Evolutionary conservation across 371 early-diverging fungal genomes (phyloP).

Genomic region (Mucor piriformis): DNA sequence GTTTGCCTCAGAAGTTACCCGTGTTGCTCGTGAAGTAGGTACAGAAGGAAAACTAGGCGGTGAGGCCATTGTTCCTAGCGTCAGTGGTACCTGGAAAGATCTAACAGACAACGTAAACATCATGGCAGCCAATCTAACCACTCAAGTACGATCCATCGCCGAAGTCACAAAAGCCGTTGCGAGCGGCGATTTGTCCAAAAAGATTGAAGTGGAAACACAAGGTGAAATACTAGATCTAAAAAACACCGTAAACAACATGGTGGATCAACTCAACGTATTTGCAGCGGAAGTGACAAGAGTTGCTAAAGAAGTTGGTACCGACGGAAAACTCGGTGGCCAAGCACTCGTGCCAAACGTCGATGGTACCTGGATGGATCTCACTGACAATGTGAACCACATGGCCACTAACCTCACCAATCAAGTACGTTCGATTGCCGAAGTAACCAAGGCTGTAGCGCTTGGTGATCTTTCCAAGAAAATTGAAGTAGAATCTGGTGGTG

Average conservation of each 20-base stretch:
- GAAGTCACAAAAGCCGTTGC: conserved; percentile 61
- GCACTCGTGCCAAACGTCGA: conserved; percentile 48
- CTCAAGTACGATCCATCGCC: conserved; percentile 66
- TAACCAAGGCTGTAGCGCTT: conserved; percentile 57
- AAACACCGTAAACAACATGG: conserved; percentile 49
- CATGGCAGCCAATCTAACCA: conserved; percentile 66
- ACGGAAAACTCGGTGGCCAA: conserved; percentile 55
- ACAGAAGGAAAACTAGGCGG: conserved; percentile 55
- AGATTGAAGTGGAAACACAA: conserved; percentile 30
- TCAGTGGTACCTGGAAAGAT: conserved; percentile 68
- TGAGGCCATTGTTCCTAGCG: conserved; percentile 49
- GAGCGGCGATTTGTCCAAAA: conserved; percentile 46
- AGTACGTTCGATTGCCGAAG: conserved; percentile 56
- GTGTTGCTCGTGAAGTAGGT: conserved; percentile 57
- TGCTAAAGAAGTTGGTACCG: conserved; percentile 57
- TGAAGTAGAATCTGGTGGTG: conserved; percentile 34
- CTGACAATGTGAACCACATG: conserved; percentile 63
- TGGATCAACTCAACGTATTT: conserved; percentile 46
- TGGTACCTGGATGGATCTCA: conserved; percentile 67
- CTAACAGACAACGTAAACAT: conserved; percentile 68
- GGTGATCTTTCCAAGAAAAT: conserved; percentile 53
- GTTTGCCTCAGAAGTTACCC: conserved; percentile 50
- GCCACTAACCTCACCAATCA: conserved; percentile 61
- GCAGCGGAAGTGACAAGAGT: conserved; percentile 52
- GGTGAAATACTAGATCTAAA: conserved; percentile 47